phyloP scores from a whole-genome alignment of 2,329 filamentous ascomycete species.

The Dactylellina parvicollis region DNA sequence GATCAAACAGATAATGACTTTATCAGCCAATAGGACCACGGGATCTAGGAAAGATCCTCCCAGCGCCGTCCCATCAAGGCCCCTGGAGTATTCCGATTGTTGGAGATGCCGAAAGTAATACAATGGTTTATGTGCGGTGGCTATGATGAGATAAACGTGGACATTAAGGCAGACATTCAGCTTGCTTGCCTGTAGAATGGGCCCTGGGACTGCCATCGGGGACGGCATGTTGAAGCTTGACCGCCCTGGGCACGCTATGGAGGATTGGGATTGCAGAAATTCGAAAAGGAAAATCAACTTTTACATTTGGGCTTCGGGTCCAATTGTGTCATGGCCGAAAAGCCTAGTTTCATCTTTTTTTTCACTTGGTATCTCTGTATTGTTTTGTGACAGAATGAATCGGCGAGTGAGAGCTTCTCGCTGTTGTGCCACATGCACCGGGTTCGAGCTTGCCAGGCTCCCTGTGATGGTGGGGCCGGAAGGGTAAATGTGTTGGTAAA shows the following conservation, averaged over 20 bases:
- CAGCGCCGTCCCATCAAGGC: slow-evolving; percentile 7
- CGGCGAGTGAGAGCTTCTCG: neutral
- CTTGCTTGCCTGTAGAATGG: slow-evolving; percentile 1
- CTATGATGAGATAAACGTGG: slow-evolving; percentile 19
- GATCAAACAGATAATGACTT: slow-evolving; percentile 32
- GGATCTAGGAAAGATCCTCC: slow-evolving; percentile 15
- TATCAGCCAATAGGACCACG: slow-evolving; percentile 41
- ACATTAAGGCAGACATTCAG: slow-evolving; percentile 34
- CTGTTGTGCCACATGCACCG: slow-evolving; percentile 47
- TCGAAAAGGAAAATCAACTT: slow-evolving; percentile 41
- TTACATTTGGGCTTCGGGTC: neutral
- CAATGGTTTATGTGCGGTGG: slow-evolving; percentile 12
- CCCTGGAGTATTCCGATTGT: slow-evolving; percentile 6
- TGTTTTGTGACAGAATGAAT: slow-evolving; percentile 4
- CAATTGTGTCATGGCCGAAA: neutral
- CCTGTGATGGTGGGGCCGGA: neutral
- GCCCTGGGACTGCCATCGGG: slow-evolving; percentile 4
- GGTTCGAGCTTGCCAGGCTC: slow-evolving; percentile 11
- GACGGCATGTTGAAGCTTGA: neutral
- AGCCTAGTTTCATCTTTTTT: neutral
- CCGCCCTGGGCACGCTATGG: neutral
- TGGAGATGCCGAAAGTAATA: slow-evolving; percentile 41
- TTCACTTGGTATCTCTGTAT: neutral
- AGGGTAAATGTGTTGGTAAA: slow-evolving; percentile 41
- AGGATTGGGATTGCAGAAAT: slow-evolving; percentile 1